A percentile compares a stretch with the other conserved stretches of the same genome.
Conservation (phyloP, 257 asterid species). For the Lithospermum erythrorhizon region DNA sequence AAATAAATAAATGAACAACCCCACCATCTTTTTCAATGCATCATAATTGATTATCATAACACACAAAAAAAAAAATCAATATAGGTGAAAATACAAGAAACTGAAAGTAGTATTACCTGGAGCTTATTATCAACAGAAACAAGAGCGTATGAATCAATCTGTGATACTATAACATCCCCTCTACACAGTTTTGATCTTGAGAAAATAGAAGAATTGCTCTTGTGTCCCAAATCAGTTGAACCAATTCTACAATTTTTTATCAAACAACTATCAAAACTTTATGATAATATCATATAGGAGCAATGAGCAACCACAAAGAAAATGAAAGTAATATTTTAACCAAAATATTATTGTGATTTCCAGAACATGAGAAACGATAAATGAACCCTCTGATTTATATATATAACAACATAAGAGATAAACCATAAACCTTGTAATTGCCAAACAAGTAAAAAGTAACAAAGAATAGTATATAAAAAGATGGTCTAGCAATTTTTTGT, state of each 20-base stretch:
- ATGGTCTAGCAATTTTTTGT: not conserved
- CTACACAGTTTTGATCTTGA: conserved; percentile 63
- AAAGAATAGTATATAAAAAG: conserved; percentile 11
- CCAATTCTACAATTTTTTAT: conserved; percentile 11
- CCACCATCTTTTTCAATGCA: not conserved
- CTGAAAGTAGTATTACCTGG: not conserved
- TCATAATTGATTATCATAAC: not conserved
- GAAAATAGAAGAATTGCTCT: conserved; percentile 33
- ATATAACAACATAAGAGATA: not conserved
- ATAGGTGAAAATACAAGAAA: not conserved
- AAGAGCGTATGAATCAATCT: conserved; percentile 50
- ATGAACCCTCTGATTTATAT: not conserved
- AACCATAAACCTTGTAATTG: conserved; percentile 14
- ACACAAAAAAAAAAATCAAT: not conserved
- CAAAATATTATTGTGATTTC: not conserved
- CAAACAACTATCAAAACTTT: conserved; percentile 4
- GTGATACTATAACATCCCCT: conserved; percentile 42
- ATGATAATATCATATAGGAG: not conserved
- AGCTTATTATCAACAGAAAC: conserved; percentile 38
- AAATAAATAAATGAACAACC: too few species aligned
- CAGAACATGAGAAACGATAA: not conserved
- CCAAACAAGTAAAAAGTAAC: conserved; percentile 6
- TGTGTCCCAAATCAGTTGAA: conserved; percentile 34
- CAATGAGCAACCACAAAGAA: not conserved
- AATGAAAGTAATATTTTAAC: not conserved